Conservation (phyloP, 139 green algal genomes). For the Limnomonas spitsbergensis region DNA sequence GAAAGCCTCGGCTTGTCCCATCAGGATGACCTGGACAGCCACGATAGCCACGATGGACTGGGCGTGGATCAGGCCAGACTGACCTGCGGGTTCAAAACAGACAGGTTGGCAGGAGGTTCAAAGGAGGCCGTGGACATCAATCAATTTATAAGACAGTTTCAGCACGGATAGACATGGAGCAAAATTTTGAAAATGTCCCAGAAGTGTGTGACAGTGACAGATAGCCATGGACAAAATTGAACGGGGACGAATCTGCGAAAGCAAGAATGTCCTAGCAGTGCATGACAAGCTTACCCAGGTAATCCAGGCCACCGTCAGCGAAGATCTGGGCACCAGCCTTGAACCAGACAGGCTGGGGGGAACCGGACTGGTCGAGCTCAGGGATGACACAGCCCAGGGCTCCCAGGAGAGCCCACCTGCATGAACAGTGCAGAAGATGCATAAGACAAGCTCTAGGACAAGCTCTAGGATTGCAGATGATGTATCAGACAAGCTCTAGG, state of each 20-base stretch:
- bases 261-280: too few species aligned
- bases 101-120: neutral
- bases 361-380: conserved; percentile 5
- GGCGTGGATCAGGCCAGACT: conserved; percentile 72
- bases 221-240: too few species aligned
- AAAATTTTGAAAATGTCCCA: too few species aligned
- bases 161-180: too few species aligned
- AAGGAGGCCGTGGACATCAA: conserved; percentile 39
- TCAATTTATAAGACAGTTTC: conserved; percentile 55
- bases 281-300: too few species aligned
- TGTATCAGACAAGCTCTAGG: too few species aligned
- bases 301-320: conserved; percentile 68
- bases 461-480: too few species aligned
- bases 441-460: too few species aligned
- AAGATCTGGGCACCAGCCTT: conserved; percentile 82
- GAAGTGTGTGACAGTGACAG: too few species aligned
- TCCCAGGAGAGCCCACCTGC: conserved; percentile 93
- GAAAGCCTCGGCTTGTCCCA: conserved; percentile 91
- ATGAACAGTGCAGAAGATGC: too few species aligned
- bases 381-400: conserved; percentile 71
- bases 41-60: conserved; percentile 87
- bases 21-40: conserved; percentile 81
- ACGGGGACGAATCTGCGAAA: too few species aligned
- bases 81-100: conserved; percentile 17
- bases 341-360: conserved; percentile 69